Evolutionary conservation across 805 yeast genomes (phyloP), one percentile per base, ranked within the genome.

Genomic region (Monosporozyma servazzii): DNA sequence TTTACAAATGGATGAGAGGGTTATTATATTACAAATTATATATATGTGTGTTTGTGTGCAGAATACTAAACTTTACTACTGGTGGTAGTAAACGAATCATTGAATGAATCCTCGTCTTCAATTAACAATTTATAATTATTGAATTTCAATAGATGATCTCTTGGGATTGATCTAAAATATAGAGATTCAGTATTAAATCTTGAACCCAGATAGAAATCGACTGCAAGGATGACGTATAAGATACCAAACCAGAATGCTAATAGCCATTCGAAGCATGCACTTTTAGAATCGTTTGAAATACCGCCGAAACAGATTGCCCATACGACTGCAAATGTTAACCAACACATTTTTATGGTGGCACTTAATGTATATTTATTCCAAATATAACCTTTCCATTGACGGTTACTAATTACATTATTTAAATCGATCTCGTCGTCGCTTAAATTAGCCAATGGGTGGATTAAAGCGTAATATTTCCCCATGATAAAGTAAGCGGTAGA

Each of bases 241-340:
- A 83, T 59, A 3, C 95, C 93, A 63, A 86, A 90, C 81, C 87
- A 82, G 68, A 82, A 90, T n/a, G 91, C 82, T 43, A 90, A 68
- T 3, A 82, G 63, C 98, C 98, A 91, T 68, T 91, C 98, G 63
- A 85, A 80, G 20, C 75, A 71, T 0, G 89, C 89, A 41, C 82
- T 75, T 31, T 75, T 71, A 3, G 76, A 77, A 55, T 76, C 71
- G 39, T 69, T 61, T 7, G 69, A 60, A 48, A 69, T 62, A 3
- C 66, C 74, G n/a, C 80, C 88, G 56, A 88, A 91, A 31, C 79
- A 74, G 25, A 84, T 67, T 2, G 91, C 96, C 62, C 86, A 75
- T 0, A 72, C 79, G 17, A 83, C 71, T 1, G 95, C 93, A 18
- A 75, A 62, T 2, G 75, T 53, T 23, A 86, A 68, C 96, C 96